phyloP scores from a whole-genome alignment of 2,329 filamentous ascomycete genomes.

The Sclerotinia sclerotiorum region DNA sequence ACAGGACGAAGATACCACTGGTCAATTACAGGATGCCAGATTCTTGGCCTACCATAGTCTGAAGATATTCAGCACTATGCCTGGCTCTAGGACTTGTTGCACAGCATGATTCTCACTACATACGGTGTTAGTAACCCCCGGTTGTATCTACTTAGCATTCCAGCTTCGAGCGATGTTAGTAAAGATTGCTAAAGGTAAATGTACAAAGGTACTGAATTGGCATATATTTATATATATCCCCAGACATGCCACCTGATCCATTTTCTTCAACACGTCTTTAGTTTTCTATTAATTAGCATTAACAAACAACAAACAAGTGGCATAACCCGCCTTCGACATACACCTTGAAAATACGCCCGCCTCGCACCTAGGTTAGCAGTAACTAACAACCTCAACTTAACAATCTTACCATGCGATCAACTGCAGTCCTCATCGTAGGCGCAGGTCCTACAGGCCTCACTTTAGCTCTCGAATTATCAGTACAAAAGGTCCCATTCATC shows the following conservation, averaged over 20 bases:
- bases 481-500: constrained; percentile 42
- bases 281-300: background rate
- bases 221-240: background rate
- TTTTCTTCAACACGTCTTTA: background rate
- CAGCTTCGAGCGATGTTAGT: background rate
- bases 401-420: constrained; percentile 14
- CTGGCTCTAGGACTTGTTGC: background rate
- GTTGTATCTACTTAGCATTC: background rate
- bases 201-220: background rate
- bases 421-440: constrained; percentile 47
- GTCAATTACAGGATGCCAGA: background rate
- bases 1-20: background rate
- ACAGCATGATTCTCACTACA: background rate
- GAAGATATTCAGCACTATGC: background rate
- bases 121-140: constrained; percentile 7
- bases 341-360: background rate
- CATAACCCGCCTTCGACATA: background rate
- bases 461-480: constrained; percentile 45
- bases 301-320: background rate
- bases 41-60: background rate
- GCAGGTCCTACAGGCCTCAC: constrained; percentile 48
- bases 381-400: background rate
- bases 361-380: background rate
- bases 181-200: background rate
- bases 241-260: background rate